Percentiles rank a stretch among this genome's conserved stretches.
phyloP scores from a whole-genome alignment of 2,329 filamentous ascomycete genomes.

The Calonectria pauciramosa region DNA sequence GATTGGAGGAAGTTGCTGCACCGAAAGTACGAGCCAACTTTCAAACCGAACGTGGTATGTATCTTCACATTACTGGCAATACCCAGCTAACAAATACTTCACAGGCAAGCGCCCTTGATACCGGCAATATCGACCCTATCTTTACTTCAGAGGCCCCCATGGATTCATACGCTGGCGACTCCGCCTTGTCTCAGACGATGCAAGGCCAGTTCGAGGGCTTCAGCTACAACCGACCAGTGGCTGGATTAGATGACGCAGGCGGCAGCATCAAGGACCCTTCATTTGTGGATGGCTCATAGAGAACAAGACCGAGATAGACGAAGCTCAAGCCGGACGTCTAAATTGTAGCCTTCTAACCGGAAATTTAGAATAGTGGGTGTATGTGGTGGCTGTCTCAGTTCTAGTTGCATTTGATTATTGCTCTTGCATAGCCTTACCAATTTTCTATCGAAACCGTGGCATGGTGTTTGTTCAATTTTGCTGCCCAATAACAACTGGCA shows the following conservation, averaged over 20 bases:
- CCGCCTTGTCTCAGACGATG: slow-evolving; percentile 91
- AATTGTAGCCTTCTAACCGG: not conserved
- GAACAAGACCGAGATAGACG: not conserved
- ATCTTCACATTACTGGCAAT: not conserved
- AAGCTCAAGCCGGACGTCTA: not conserved
- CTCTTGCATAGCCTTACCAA: not conserved
- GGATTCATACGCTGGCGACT: slow-evolving; percentile 95
- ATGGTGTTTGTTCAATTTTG: not conserved
- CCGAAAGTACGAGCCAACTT: slow-evolving; percentile 96
- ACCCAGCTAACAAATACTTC: not conserved
- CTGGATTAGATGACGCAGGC: slow-evolving; percentile 90
- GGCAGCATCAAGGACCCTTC: slow-evolving; percentile 90
- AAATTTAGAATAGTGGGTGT: not conserved
- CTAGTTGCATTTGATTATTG: slow-evolving; percentile 7
- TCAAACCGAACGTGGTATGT: slow-evolving; percentile 95
- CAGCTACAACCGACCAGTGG: slow-evolving; percentile 95
- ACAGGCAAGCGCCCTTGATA: slow-evolving; percentile 88
- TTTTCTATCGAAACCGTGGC: not conserved
- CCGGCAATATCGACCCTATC: slow-evolving; percentile 90
- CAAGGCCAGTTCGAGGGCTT: slow-evolving; percentile 94
- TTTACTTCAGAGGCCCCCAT: slow-evolving; percentile 92
- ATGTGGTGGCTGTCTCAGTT: not conserved
- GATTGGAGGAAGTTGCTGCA: slow-evolving; percentile 97
- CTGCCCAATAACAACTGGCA: not conserved
- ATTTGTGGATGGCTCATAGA: slow-evolving; percentile 57